phyloP scores from a whole-genome alignment of 2,329 filamentous ascomycete genomes.

The Alternaria dauci region DNA sequence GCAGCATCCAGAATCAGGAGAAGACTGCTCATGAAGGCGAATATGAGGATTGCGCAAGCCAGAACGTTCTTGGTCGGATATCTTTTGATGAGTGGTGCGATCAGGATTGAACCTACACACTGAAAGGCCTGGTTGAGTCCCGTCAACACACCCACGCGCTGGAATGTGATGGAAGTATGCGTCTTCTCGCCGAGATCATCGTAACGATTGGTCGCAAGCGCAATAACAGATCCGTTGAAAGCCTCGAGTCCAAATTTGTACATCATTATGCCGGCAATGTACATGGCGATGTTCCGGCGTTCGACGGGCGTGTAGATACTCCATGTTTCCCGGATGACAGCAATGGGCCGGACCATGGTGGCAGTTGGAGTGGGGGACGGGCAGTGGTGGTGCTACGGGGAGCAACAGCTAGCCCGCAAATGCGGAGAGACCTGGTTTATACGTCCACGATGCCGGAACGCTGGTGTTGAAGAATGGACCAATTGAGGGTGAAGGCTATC shows the following conservation, averaged over 20 bases:
- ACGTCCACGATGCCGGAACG: slow-evolving; percentile 25
- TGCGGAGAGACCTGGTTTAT: slow-evolving; percentile 35
- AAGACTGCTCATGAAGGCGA: slow-evolving; percentile 58
- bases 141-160: slow-evolving; percentile 57
- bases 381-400: slow-evolving; percentile 26
- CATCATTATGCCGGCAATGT: slow-evolving; percentile 61
- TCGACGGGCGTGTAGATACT: slow-evolving; percentile 51
- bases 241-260: slow-evolving; percentile 63
- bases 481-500: slow-evolving; percentile 25
- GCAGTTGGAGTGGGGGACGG: slow-evolving; percentile 20
- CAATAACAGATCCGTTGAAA: slow-evolving; percentile 61
- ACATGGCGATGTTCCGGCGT: slow-evolving; percentile 51
- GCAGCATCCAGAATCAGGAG: slow-evolving; percentile 60
- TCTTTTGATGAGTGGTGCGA: slow-evolving; percentile 60
- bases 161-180: slow-evolving; percentile 54
- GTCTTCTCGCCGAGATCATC: slow-evolving; percentile 54
- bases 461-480: slow-evolving; percentile 22
- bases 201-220: slow-evolving; percentile 61
- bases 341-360: slow-evolving; percentile 31
- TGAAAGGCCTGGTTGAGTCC: slow-evolving; percentile 62
- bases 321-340: slow-evolving; percentile 42
- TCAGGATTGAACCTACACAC: slow-evolving; percentile 61
- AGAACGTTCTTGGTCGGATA: slow-evolving; percentile 60
- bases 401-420: slow-evolving; percentile 24
- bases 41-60: slow-evolving; percentile 55